Conservation (phyloP, 2,329 filamentous ascomycete species). For the Paecilomyces fulvus region DNA sequence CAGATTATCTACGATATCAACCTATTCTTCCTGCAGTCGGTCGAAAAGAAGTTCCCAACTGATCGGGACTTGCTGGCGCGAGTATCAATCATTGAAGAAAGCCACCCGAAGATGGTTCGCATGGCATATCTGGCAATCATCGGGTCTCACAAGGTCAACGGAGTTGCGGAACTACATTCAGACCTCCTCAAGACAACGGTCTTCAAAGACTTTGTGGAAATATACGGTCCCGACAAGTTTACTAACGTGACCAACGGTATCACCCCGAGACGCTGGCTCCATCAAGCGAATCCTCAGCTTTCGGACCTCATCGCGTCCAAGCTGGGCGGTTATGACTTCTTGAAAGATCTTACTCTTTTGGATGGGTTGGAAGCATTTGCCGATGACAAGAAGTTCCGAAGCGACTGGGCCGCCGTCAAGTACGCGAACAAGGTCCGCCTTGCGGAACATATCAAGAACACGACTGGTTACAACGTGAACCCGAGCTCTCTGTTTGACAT, state of each 20-base stretch:
- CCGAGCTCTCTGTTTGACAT: constrained; percentile 87
- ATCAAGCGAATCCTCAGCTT: constrained; percentile 90
- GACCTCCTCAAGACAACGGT: constrained; percentile 99
- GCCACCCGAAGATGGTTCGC: constrained; percentile 92
- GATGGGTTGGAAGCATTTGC: constrained; percentile 78
- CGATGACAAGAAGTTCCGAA: constrained; percentile 82
- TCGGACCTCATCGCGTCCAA: constrained; percentile 90
- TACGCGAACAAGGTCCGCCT: constrained; percentile 89
- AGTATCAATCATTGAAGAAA: constrained; percentile 97
- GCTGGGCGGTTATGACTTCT: constrained; percentile 70
- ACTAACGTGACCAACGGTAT: constrained; percentile 98
- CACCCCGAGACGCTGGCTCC: constrained; percentile 89
- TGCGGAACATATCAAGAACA: constrained; percentile 80
- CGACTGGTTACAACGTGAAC: constrained; percentile 73
- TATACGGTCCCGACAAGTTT: constrained; percentile 95
- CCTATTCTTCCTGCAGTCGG: constrained; percentile 78
- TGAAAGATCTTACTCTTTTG: constrained; percentile 81
- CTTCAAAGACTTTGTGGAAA: constrained; percentile 95
- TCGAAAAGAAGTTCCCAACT: constrained; percentile 84
- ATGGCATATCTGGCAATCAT: constrained; percentile 96
- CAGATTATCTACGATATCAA: constrained; percentile 99
- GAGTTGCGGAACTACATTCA: constrained; percentile 93
- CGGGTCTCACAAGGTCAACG: constrained; percentile 98
- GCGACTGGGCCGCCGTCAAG: constrained; percentile 95
- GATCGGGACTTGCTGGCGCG: constrained; percentile 76